These are phyloP conservation scores for Umbelopsis sp. DNA, from an alignment of 371 early-diverging fungal species.

Conservation along the genomic window DNA sequence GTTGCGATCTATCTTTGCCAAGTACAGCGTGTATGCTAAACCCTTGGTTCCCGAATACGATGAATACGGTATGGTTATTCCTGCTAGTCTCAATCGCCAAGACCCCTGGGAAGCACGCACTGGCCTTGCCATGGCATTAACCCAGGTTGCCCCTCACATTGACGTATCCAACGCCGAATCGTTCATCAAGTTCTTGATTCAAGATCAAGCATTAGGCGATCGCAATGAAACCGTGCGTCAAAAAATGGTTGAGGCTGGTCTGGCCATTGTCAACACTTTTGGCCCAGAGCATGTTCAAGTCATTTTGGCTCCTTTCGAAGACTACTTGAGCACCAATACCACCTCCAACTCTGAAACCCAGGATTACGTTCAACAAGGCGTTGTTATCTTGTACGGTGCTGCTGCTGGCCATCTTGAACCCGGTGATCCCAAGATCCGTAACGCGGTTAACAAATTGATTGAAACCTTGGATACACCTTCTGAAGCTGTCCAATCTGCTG, in stretches of 20 bases:
- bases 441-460: slow-evolving; percentile 84
- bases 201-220: slow-evolving; percentile 87
- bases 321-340: slow-evolving; percentile 60
- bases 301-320: slow-evolving; percentile 79
- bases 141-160: slow-evolving; percentile 71
- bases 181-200: slow-evolving; percentile 82
- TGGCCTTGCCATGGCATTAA: slow-evolving; percentile 80
- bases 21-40: slow-evolving; percentile 64
- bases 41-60: slow-evolving; percentile 91
- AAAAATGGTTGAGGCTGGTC: slow-evolving; percentile 87
- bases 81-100: slow-evolving; percentile 76
- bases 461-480: slow-evolving; percentile 93
- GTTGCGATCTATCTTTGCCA: slow-evolving; percentile 52
- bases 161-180: slow-evolving; percentile 48
- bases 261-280: slow-evolving; percentile 75
- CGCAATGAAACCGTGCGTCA: slow-evolving; percentile 78
- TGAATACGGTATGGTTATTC: slow-evolving; percentile 87
- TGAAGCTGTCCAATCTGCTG: slow-evolving; percentile 94
- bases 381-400: slow-evolving; percentile 91
- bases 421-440: slow-evolving; percentile 73
- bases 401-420: slow-evolving; percentile 85
- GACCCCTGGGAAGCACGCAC: slow-evolving; percentile 86
- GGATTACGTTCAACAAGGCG: slow-evolving; percentile 86
- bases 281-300: slow-evolving; percentile 71
- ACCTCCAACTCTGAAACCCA: slow-evolving; percentile 65